Evolutionary conservation across 306 rosid genomes (phyloP), one percentile per base, ranked within the genome.

Genomic region (Cucurbita argyrosperma): DNA sequence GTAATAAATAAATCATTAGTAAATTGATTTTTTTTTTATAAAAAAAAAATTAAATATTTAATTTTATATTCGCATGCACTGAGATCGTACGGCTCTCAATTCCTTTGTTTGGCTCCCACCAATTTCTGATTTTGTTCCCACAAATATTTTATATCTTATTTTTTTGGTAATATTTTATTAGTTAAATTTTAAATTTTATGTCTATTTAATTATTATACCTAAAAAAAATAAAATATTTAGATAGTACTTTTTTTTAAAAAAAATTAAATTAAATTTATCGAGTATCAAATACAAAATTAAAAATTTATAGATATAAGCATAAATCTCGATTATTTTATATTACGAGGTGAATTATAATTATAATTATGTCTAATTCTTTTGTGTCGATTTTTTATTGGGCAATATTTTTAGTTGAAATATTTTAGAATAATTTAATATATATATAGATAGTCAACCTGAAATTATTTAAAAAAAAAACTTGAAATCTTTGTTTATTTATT

Each of bases 71-170:
- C 42, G 15, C 51, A 64, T 64, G 71, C 50, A 64, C 50, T 42
- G 35, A 67, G 73, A 67, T 67, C 73, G 73, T 67, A 46, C 73
- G 73, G 73, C 73, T 67, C 73, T 21, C 73, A 46, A 43, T 67
- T 45, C 40, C 73, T 67, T 43, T 21, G 73, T 46, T 67, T 46
- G 73, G 1, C 55, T n/a, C 73, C 73, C 73, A 67, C 55, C 73
- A 6, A 67, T 67, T 67, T 46, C 56, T 67, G 73, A 67, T 67
- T 67, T 67, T 67, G 40, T 67, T 67, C 56, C 73, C 54, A 67
- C 56, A 67, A 67, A 67, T 67, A 67, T 67, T 45, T 7, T 14
- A 0, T 8, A 4, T 21, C 10, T 56, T 56, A 0, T 30, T 14
- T 13, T 13, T 61, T 35, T 14, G 5, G 19, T 40, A 39, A 64